Conservation (phyloP, 129 eudicot species). For the Artemisia argyi region DNA sequence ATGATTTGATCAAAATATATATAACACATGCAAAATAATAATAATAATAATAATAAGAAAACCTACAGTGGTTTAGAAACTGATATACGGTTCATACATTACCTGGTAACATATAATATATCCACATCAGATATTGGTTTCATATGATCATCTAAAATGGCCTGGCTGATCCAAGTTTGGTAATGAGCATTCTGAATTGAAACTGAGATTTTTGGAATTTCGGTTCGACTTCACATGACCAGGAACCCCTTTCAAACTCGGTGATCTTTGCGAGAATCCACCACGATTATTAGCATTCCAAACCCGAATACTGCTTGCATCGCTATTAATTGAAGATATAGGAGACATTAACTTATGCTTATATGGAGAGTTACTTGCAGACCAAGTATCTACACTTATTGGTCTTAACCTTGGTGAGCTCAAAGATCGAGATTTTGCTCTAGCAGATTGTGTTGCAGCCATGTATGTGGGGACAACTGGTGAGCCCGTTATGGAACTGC, state of each 20-base stretch:
- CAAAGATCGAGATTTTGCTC: slow-evolving; percentile 66
- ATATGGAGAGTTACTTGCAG: slow-evolving; percentile 72
- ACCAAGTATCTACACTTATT: slow-evolving; percentile 48
- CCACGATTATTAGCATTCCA: slow-evolving; percentile 26
- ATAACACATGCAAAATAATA: slow-evolving; percentile 12
- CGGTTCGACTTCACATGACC: slow-evolving; percentile 53
- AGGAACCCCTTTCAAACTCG: slow-evolving; percentile 48
- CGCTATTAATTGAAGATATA: slow-evolving; percentile 83
- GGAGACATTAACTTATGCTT: slow-evolving; percentile 75
- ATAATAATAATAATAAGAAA: background rate
- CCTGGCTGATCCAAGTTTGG: slow-evolving; percentile 37
- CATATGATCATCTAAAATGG: slow-evolving; percentile 25
- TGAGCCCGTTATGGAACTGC: slow-evolving; percentile 38
- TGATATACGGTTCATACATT: slow-evolving; percentile 17
- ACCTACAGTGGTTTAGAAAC: background rate
- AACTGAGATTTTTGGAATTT: slow-evolving; percentile 35
- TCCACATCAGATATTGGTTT: background rate
- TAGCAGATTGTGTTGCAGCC: slow-evolving; percentile 93
- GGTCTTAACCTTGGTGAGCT: slow-evolving; percentile 89
- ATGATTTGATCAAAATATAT: slow-evolving; percentile 7
- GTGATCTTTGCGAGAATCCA: slow-evolving; percentile 55
- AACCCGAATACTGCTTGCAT: slow-evolving; percentile 51
- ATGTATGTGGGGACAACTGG: slow-evolving; percentile 74
- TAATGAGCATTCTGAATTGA: slow-evolving; percentile 37
- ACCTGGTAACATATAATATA: slow-evolving; percentile 23